Evolutionary conservation across 1,284 basidiomycete genomes (phyloP), one percentile per base, ranked within the genome.

Genomic region (Acaromyces ingoldii): DNA sequence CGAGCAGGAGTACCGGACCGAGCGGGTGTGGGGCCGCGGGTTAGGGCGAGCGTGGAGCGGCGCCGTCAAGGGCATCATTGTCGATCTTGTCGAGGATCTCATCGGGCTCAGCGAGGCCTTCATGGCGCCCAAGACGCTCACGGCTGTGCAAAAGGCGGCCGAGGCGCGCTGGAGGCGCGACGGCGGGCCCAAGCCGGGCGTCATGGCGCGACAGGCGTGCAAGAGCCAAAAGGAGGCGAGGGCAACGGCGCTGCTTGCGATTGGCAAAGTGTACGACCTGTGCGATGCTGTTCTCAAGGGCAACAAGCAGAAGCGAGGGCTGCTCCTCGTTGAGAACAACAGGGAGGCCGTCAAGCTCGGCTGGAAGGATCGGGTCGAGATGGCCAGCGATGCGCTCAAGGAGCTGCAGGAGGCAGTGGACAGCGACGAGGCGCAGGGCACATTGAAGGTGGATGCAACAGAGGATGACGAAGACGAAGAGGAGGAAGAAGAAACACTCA

Each of bases 221-320:
- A 19, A 40, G 7, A 7, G 9, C 7, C 7, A 7, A 7, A 29
- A 30, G 13, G 42, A 29, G 34, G 42, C 28, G 13, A 22, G 42
- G 17, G 29, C 30, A 29, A 22, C n/a, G 17, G 42, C 42, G n/a
- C 26, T 45, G 4, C 42, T 31, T 13, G 42, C 42, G 15, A 45
- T 31, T 3, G 42, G 21, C 28, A 22, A 31, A 4, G 42, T 45
- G 4, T 45, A 31, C 29, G 42, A 45, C 10, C 17, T 45, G 24
- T 69, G 67, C 43, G 48, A 49, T 48, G 10, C 30, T 19, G 30
- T 29, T n/a, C 29, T 48, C 17, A 48, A 33, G 3, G 45, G 55
- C 1, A 44, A 51, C 25, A 48, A 52, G 31, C 51, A 57, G 43
- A 53, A 57, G 46, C 51, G 51, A 22, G 33, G 51, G n/a, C 55